These are phyloP conservation scores for Onygenales sp. DNA, from an alignment of 2,329 filamentous ascomycete genomes.

Conservation along the genomic window DNA sequence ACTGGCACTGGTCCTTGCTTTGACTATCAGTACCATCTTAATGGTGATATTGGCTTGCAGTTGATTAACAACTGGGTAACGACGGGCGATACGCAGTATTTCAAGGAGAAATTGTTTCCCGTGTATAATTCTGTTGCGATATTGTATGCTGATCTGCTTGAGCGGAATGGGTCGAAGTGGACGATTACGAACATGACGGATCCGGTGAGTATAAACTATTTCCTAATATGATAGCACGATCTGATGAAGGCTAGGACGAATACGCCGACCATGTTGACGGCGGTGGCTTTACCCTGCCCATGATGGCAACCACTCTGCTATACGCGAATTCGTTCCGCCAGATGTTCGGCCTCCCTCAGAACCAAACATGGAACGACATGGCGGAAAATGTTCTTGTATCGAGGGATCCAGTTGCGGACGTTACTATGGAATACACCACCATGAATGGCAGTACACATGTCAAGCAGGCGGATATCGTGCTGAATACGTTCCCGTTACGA, in stretches of 20 bases:
- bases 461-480: constrained; percentile 62
- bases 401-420: constrained; percentile 43
- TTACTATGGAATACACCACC: constrained; percentile 54
- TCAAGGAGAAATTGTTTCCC: constrained; percentile 48
- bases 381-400: constrained; percentile 48
- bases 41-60: constrained; percentile 57
- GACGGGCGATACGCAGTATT: constrained; percentile 49
- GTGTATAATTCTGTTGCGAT: constrained; percentile 56
- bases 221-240: neutral
- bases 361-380: constrained; percentile 50
- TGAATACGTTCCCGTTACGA: constrained; percentile 56
- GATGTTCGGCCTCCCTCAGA: constrained; percentile 45
- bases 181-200: constrained; percentile 59
- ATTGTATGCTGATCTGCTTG: constrained; percentile 51
- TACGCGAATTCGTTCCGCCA: constrained; percentile 49
- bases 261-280: constrained; percentile 60
- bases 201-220: constrained; percentile 39
- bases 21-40: constrained; percentile 64
- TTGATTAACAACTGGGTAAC: constrained; percentile 52
- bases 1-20: constrained; percentile 56
- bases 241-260: constrained; percentile 40
- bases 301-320: constrained; percentile 47
- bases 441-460: constrained; percentile 60
- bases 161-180: constrained; percentile 48
- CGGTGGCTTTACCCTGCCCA: constrained; percentile 58